Evolutionary conservation across 805 yeast species (phyloP).

Genomic region (Zygoascus biomembranicola): DNA sequence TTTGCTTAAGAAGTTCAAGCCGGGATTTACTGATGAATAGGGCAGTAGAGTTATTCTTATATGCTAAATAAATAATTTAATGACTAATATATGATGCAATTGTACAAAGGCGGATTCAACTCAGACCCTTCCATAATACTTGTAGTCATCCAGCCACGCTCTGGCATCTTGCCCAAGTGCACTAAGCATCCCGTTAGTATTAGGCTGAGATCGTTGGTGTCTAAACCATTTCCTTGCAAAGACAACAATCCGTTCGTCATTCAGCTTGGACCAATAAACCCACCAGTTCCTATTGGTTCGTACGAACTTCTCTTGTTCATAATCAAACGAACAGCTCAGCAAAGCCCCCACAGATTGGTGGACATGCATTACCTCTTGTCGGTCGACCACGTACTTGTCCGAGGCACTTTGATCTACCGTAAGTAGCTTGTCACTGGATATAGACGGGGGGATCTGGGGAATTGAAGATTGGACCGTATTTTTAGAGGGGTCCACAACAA

Average conservation of each 20-base stretch:
- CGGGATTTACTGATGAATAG: slow-evolving; percentile 8
- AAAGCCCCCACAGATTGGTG: slow-evolving; percentile 13
- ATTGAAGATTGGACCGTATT: slow-evolving; percentile 16
- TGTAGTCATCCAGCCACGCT: slow-evolving; percentile 21
- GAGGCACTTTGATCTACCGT: slow-evolving; percentile 1
- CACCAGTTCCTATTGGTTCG: slow-evolving; percentile 22
- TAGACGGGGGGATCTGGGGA: slow-evolving; percentile 14
- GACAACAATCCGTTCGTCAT: slow-evolving; percentile 15
- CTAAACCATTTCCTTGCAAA: slow-evolving; percentile 20
- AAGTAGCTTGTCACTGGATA: not conserved
- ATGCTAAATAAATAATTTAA: slow-evolving; percentile 2
- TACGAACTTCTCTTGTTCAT: slow-evolving; percentile 17
- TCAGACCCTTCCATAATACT: slow-evolving; percentile 13
- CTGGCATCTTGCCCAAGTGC: slow-evolving; percentile 23
- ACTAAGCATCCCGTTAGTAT: slow-evolving; percentile 15
- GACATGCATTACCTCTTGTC: slow-evolving; percentile 15
- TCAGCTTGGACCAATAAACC: slow-evolving; percentile 21
- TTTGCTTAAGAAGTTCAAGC: slow-evolving; percentile 24
- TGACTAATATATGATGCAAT: not conserved
- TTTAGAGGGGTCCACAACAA: slow-evolving; percentile 10
- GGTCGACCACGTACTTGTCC: slow-evolving; percentile 7
- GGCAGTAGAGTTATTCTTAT: not conserved
- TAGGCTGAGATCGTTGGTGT: slow-evolving; percentile 2
- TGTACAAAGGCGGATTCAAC: not conserved
- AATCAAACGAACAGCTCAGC: not conserved